Base-by-base conservation (phyloP, 345 rosid species). In the Eucalyptus microcorys region DNA sequence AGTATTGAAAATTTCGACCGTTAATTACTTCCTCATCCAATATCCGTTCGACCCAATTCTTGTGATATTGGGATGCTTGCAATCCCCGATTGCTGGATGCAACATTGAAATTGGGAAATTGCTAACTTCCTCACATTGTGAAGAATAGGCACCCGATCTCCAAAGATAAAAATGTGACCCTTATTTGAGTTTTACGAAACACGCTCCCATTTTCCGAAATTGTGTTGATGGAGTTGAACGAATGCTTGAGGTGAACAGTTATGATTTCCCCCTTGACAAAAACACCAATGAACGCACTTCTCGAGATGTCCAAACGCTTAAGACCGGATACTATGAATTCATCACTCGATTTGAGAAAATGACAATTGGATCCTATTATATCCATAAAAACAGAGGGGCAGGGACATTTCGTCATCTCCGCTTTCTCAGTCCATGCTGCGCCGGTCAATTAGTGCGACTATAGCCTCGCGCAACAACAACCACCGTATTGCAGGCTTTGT, bases 141-240 rank as follows among this genome's bases (percentile, higher is more conserved):
- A 68, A 68, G 80, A 66, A 0, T 37, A 32, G 21, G 79, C 3
- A 16, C 4, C 79, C 1, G 3, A 68, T 2, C 80, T 34, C 19
- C 42, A 17, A 32, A 32, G 80, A 34, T 68, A 68, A 32, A 34
- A 17, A 68, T 68, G 80, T 4, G 59, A 22, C 3, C 3, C 1
- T 9, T 1, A 55, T 55, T 55, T 2, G 27, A 52, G 24, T 0
- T 52, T 52, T 19, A 52, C 2, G 1, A 52, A 52, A 52, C 10
- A 52, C 4, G 24, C 10, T 19, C 4, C 0, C 55, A 19, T 19
- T 52, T 52, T 52, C 0, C 1, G 0, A 55, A 55, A 22, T 22
- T 55, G 5, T 22, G 5, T 55, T 55, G 13, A 55, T 55, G 3
- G 11, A 61, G 4, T 6, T 3, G 19, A 64, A 61, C 1, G 34